Evolutionary conservation across 768 basidiomycete species (phyloP).

Genomic region (Termitomyces sp.): DNA sequence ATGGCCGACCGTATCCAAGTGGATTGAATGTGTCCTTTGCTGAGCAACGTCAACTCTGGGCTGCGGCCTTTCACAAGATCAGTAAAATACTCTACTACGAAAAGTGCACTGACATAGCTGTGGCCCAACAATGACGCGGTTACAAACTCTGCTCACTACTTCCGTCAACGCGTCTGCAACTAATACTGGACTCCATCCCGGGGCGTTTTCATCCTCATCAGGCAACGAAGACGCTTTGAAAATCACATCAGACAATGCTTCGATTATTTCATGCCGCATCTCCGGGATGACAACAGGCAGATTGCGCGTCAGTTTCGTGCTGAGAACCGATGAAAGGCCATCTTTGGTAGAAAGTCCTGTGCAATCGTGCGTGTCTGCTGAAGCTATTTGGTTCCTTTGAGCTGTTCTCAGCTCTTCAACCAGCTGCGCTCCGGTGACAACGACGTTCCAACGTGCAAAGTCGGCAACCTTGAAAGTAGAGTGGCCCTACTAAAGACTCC

Average conservation of each 20-base stretch:
- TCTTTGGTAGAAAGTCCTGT: background rate
- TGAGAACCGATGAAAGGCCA: background rate
- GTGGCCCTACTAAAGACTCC: slow-evolving; percentile 1
- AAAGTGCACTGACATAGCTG: slow-evolving; percentile 8
- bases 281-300: slow-evolving; percentile 13
- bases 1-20: background rate
- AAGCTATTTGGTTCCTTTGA: slow-evolving; percentile 6
- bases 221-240: background rate
- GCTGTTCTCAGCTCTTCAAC: slow-evolving; percentile 23
- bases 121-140: slow-evolving; percentile 11
- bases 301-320: slow-evolving; percentile 12
- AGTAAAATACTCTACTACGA: background rate
- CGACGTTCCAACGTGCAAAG: slow-evolving; percentile 23
- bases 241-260: slow-evolving; percentile 5
- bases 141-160: slow-evolving; percentile 15
- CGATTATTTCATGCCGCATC: slow-evolving; percentile 11
- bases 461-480: slow-evolving; percentile 26
- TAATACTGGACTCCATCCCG: slow-evolving; percentile 6
- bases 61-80: background rate
- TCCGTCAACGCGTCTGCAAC: slow-evolving; percentile 12
- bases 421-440: slow-evolving; percentile 17
- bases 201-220: background rate
- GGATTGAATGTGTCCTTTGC: background rate
- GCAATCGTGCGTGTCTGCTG: background rate
- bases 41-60: slow-evolving; percentile 3